A percentile compares a stretch with the other conserved stretches of the same genome.
Conservation (phyloP, 345 rosid genomes). For the Erysimum cheiranthoides region DNA sequence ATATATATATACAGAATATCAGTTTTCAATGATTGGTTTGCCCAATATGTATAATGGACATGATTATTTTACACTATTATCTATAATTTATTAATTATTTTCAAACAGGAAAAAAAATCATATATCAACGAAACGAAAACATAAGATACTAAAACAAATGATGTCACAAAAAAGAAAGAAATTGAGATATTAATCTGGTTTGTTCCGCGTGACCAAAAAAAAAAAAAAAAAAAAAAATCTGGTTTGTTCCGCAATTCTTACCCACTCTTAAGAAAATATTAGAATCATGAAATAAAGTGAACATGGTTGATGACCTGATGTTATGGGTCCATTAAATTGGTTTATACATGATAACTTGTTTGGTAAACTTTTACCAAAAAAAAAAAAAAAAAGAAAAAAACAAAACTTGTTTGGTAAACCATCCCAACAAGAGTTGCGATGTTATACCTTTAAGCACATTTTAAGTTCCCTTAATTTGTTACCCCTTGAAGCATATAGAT, state of each 20-base stretch:
- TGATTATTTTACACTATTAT: too few relatives aligned
- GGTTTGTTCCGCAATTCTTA: constrained; percentile 1
- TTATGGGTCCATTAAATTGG: constrained; percentile 36
- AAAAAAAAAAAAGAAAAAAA: too few relatives aligned
- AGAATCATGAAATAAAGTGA: constrained; percentile 25
- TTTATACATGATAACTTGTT: constrained; percentile 18
- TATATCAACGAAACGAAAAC: neutral
- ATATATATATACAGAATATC: neutral
- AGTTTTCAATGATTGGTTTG: constrained; percentile 22
- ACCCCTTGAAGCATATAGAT: neutral
- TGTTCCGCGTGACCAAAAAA: too few relatives aligned
- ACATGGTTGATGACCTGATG: constrained; percentile 25
- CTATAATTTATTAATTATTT: neutral
- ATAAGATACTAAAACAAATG: constrained; percentile 23
- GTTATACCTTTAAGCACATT: too few relatives aligned
- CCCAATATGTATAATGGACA: neutral
- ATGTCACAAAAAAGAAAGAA: neutral
- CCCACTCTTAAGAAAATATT: constrained; percentile 23
- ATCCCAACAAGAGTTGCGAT: constrained; percentile 20
- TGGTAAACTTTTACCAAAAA: too few relatives aligned
- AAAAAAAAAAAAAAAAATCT: too few relatives aligned
- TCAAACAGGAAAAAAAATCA: neutral
- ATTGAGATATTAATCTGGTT: constrained; percentile 18
- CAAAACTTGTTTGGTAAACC: too few relatives aligned
- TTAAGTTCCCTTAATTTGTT: neutral